Conservation (phyloP, 306 rosid genomes). For the Quercus parvula region DNA sequence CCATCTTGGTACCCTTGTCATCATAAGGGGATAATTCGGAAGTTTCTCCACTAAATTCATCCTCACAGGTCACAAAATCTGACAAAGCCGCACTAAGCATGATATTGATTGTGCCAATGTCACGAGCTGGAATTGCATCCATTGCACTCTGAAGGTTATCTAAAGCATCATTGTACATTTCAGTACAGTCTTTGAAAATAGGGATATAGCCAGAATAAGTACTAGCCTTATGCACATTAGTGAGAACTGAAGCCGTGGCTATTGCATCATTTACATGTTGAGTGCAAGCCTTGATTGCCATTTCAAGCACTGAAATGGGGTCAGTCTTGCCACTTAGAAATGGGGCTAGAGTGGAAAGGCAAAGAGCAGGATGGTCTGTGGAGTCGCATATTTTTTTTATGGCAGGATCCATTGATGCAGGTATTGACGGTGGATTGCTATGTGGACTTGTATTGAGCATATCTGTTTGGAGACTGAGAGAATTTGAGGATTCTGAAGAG, state of each 20-base stretch:
- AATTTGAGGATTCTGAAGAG: no score
- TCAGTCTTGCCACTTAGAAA: constrained; percentile 2
- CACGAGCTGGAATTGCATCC: constrained; percentile 7
- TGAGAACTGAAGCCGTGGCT: background rate
- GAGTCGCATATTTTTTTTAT: constrained; percentile 15
- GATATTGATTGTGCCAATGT: constrained; percentile 26
- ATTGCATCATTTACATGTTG: background rate
- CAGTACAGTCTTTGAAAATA: constrained; percentile 16
- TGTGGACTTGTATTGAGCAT: no score
- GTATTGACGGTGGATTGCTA: no score
- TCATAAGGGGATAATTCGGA: constrained; percentile 4
- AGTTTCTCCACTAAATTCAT: constrained; percentile 11
- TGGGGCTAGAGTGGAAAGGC: constrained; percentile 21
- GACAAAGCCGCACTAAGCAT: constrained; percentile 37
- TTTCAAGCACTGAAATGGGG: background rate
- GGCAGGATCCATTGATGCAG: background rate
- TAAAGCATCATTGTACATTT: constrained; percentile 19
- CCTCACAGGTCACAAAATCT: constrained; percentile 29
- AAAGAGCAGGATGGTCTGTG: constrained; percentile 26
- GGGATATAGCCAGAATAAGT: background rate
- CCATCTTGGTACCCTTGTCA: constrained; percentile 24
- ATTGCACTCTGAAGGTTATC: constrained; percentile 28
- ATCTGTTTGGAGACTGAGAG: no score
- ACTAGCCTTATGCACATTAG: background rate
- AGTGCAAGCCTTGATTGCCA: constrained; percentile 16